Percentiles rank a stretch among this genome's conserved stretches.
Conservation (phyloP, 2,329 filamentous ascomycete species). For the Lasiodiplodia theobromae region DNA sequence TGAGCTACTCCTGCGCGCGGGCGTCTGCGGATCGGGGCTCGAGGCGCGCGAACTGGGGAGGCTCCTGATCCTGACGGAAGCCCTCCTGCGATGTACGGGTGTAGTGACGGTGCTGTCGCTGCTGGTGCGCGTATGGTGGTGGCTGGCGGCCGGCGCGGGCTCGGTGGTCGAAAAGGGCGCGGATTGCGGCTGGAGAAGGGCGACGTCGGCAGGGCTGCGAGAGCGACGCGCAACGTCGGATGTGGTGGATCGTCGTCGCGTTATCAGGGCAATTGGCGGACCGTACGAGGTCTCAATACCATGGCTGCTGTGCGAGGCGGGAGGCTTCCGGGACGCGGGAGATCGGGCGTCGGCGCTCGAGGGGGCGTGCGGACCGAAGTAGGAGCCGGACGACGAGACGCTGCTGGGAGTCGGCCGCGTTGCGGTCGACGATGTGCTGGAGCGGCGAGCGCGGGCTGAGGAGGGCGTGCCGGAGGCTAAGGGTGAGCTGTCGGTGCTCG, state of each 20-base stretch:
- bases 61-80: conserved; percentile 19
- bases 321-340: conserved; percentile 48
- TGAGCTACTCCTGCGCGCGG: conserved; percentile 24
- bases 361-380: conserved; percentile 41
- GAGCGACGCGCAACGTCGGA: conserved; percentile 43
- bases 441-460: conserved; percentile 18
- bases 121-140: conserved; percentile 34
- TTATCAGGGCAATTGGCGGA: conserved; percentile 59
- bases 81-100: conserved; percentile 2
- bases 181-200: conserved; percentile 41
- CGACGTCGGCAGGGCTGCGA: conserved; percentile 40
- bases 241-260: conserved; percentile 44
- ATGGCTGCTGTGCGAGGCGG: conserved; percentile 57
- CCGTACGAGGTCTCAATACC: conserved; percentile 59
- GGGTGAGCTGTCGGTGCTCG: conserved; percentile 22
- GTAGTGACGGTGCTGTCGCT: conserved; percentile 27
- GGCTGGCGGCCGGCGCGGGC: conserved; percentile 15
- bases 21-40: conserved; percentile 15
- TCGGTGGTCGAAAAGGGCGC: conserved; percentile 26
- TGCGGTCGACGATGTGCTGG: conserved; percentile 27
- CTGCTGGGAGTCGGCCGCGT: conserved; percentile 16
- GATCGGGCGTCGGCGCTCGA: conserved; percentile 42
- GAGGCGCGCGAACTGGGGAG: conserved; percentile 22
- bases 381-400: conserved; percentile 37
- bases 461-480: conserved; percentile 21